Evolutionary conservation across 331 rosid genomes (phyloP).

Genomic region (Ulmus americana): DNA sequence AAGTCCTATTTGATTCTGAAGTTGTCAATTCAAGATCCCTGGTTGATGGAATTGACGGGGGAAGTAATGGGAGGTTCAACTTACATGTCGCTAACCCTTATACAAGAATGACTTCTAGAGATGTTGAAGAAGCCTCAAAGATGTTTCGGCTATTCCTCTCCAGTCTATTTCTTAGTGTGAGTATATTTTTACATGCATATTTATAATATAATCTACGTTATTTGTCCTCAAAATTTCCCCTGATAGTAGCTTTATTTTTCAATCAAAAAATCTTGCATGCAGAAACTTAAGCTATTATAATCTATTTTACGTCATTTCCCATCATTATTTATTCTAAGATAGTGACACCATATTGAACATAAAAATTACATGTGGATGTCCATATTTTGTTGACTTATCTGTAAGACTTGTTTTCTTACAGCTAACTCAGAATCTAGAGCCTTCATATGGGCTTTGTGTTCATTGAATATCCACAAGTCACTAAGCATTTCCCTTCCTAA

Average conservation of each 20-base stretch:
- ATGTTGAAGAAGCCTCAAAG: conserved; percentile 51
- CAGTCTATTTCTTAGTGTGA: conserved; percentile 82
- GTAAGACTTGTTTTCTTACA: neutral
- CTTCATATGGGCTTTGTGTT: neutral
- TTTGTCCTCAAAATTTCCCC: too few species aligned
- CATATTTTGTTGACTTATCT: neutral
- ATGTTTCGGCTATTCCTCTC: conserved; percentile 72
- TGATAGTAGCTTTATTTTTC: too few species aligned
- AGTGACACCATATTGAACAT: neutral
- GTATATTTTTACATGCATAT: conserved; percentile 24
- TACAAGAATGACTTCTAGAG: conserved; percentile 74
- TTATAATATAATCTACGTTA: too few species aligned
- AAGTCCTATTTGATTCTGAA: conserved; percentile 76
- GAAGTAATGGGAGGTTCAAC: conserved; percentile 60
- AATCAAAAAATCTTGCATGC: neutral
- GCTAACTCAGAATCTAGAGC: too few species aligned
- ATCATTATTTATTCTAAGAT: neutral
- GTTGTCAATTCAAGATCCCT: conserved; percentile 70
- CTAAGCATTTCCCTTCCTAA: conserved; percentile 8
- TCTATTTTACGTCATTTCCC: neutral
- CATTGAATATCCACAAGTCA: neutral
- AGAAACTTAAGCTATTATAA: neutral
- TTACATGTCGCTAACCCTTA: conserved; percentile 69
- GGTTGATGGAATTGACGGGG: conserved; percentile 69
- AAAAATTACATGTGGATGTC: neutral